Evolutionary conservation across 1,284 basidiomycete genomes (phyloP), one percentile per base, ranked within the genome.

Genomic region (Boletus smithii): DNA sequence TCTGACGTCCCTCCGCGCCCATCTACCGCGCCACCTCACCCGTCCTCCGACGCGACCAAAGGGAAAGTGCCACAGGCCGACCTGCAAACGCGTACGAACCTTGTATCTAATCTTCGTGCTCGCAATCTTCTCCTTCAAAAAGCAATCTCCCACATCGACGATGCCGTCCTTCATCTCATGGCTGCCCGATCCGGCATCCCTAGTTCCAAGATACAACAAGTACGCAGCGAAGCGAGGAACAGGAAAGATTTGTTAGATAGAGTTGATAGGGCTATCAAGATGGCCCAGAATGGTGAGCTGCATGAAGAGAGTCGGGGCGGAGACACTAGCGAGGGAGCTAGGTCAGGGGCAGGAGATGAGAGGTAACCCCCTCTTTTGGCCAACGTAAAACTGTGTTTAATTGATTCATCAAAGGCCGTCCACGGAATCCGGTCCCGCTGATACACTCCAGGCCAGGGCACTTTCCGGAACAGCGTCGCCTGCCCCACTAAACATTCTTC

Each of bases 181-280:
- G 61, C 61, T 35, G 61, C 65, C 45, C 51, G 65, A 66, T 67
- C 65, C 14, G 61, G 63, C 29, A 64, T 63, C 26, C 57, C 65
- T 4, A 65, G 41, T 48, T 61, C 63, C 46, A 66, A 57, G 36
- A 65, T 66, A 32, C 63, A 66, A 33, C 57, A 66, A 42, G 63
- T 67, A 18, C 63, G 61, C 22, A 53, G 50, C 8, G 63, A 64
- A 56, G 61, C 65, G 35, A 63, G 58, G 55, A 61, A 46, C 49
- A 66, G 65, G 39, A 63, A 66, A 27, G 61, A 67, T 51, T 47
- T 66, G 39, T 46, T 67, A 42, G 57, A 66, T 46, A 62, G 50
- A 42, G 51, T 66, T 14, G 63, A 63, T 34, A 66, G 32, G 44
- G 61, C 59, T 40, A 67, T 63, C 48, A 54, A 44, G 48, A 65